Conservation (phyloP, 2,329 filamentous ascomycete genomes). For the Neopestalotiopsis sp. region DNA sequence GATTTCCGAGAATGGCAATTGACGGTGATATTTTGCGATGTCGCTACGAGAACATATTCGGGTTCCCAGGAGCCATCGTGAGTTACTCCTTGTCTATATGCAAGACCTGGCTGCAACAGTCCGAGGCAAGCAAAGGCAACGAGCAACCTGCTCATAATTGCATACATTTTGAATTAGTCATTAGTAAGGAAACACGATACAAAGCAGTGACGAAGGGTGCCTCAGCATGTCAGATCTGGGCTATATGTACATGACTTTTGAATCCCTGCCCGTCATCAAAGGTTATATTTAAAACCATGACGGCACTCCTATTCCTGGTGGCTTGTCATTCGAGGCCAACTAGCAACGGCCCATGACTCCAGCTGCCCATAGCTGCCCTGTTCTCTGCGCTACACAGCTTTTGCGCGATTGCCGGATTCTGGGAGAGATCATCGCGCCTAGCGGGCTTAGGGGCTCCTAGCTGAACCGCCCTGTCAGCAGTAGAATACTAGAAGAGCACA, state of each 20-base stretch:
- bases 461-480: too few species aligned
- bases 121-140: not conserved
- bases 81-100: slow-evolving; percentile 18
- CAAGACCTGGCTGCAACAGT: slow-evolving; percentile 4
- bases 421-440: not conserved
- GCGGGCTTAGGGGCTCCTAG: not conserved
- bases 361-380: not conserved
- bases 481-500: too few species aligned
- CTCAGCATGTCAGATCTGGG: not conserved
- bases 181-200: not conserved
- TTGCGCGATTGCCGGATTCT: not conserved
- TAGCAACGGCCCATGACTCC: not conserved
- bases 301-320: not conserved
- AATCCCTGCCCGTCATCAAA: not conserved
- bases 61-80: slow-evolving; percentile 37
- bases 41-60: slow-evolving; percentile 36
- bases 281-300: not conserved
- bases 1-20: slow-evolving; percentile 53
- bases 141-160: not conserved
- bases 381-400: not conserved
- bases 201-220: not conserved
- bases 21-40: slow-evolving; percentile 44
- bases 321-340: not conserved
- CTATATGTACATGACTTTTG: not conserved
- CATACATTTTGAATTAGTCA: not conserved